Base-by-base conservation (phyloP, 2,329 filamentous ascomycete genomes). In the Clonostachys solani region DNA sequence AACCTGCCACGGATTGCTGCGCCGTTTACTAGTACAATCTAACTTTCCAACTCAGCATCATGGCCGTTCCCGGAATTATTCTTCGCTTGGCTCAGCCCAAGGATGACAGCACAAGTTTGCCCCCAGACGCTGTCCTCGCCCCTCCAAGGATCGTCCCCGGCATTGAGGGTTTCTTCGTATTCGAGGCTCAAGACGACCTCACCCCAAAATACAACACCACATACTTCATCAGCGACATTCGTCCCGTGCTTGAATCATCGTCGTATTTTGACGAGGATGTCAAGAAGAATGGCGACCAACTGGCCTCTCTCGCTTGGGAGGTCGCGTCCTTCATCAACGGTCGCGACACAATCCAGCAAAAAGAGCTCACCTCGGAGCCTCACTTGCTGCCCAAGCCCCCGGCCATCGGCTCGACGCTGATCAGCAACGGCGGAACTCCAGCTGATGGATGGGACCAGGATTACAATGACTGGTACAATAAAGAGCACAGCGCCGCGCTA, bases 401-500 rank as follows among this genome's bases (percentile, higher is more conserved):
- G 12, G 44, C 37, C 6, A 6, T 34, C 3, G 47, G 44, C 13
- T 50, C 49, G 3, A 37, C 42, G 10, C 23, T 52, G 33, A 47
- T 52, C 10, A 41, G 17, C 33, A 52, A 53, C 46, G 51, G 49
- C 13, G 35, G 10, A 6, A 53, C 51, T 3, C 51, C 51, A 9
- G 6, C 35, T 9, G 46, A 47, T 12, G 51, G 44, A 5, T 45
- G 43, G 36, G 51, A 49, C 10, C 18, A 48, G 10, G 49, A 53
- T 34, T 53, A 51, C 33, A 34, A 51, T 37, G 49, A 40, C 15
- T 53, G 51, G 51, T 53, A 53, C 33, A 41, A 50, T 36, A 18
- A 46, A 18, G 49, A 53, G 43, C 51, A 53, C 42, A 43, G 51
- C 16, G 45, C 17, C 13, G 44, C 46, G 34, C 47, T 53, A 4